phyloP scores from a whole-genome alignment of 371 early-diverging fungal species.

The Mortierella polycephala region DNA sequence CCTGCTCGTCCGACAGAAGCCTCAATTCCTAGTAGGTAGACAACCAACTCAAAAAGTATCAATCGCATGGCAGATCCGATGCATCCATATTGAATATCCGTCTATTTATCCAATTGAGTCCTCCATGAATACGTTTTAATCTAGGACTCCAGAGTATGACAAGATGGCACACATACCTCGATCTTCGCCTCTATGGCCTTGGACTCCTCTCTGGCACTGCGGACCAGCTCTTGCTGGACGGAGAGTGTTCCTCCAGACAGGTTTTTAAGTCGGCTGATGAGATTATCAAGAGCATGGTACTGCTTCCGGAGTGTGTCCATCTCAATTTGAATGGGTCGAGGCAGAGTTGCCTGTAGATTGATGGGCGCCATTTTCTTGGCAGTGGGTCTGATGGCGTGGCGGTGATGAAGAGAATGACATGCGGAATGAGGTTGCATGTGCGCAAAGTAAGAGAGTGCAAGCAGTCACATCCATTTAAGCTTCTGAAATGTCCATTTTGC shows the following conservation, averaged over 20 bases:
- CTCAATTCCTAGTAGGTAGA: constrained; percentile 57
- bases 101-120: no score
- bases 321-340: constrained; percentile 34
- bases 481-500: no score
- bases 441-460: no score
- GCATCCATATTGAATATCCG: background rate
- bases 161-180: constrained; percentile 15
- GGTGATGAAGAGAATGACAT: no score
- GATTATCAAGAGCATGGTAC: constrained; percentile 43
- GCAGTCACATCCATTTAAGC: no score
- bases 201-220: constrained; percentile 46
- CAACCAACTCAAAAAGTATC: background rate
- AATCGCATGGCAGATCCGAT: background rate
- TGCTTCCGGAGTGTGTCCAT: constrained; percentile 49
- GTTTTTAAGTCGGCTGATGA: constrained; percentile 32
- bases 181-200: constrained; percentile 48
- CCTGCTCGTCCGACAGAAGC: constrained; percentile 71
- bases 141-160: no score
- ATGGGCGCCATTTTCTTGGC: constrained; percentile 28
- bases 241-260: constrained; percentile 39
- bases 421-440: no score
- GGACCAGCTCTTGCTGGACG: constrained; percentile 47
- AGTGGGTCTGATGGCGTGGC: no score
- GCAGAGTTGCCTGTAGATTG: constrained; percentile 10
- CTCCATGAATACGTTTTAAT: no score